Conservation (phyloP, 2,329 filamentous ascomycete species). For the Cladosporium sp. region DNA sequence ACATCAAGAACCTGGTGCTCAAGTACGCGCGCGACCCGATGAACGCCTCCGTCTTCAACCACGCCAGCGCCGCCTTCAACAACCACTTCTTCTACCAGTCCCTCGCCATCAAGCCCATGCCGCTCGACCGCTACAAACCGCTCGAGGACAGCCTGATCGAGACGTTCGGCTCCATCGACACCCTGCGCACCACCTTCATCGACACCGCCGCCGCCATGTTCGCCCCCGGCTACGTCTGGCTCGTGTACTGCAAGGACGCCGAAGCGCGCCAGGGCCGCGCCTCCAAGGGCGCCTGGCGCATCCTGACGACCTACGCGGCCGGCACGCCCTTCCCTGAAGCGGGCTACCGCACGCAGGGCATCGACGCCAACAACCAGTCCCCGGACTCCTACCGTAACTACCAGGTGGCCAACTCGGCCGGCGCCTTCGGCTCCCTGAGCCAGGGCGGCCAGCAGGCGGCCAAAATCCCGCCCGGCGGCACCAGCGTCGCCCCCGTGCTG, state of each 20-base stretch:
- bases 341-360: conserved; percentile 67
- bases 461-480: conserved; percentile 59
- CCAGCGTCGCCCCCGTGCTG: conserved; percentile 69
- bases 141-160: conserved; percentile 59
- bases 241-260: conserved; percentile 52
- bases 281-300: conserved; percentile 50
- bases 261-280: conserved; percentile 34
- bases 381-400: conserved; percentile 20
- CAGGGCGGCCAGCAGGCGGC: conserved; percentile 27
- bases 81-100: conserved; percentile 75
- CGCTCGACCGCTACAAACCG: conserved; percentile 51
- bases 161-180: conserved; percentile 79
- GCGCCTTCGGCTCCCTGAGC: conserved; percentile 35
- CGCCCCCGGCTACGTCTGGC: conserved; percentile 95
- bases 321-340: conserved; percentile 83
- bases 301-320: conserved; percentile 87
- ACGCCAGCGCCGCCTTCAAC: conserved; percentile 95
- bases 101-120: conserved; percentile 18
- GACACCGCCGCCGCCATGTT: conserved; percentile 86
- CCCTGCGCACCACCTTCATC: conserved; percentile 74
- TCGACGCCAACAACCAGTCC: conserved; percentile 65
- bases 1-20: conserved; percentile 65
- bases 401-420: conserved; percentile 25
- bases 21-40: conserved; percentile 73
- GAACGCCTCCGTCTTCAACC: conserved; percentile 82